phyloP scores from a whole-genome alignment of 805 yeast species.

The Candida odintsovae region DNA sequence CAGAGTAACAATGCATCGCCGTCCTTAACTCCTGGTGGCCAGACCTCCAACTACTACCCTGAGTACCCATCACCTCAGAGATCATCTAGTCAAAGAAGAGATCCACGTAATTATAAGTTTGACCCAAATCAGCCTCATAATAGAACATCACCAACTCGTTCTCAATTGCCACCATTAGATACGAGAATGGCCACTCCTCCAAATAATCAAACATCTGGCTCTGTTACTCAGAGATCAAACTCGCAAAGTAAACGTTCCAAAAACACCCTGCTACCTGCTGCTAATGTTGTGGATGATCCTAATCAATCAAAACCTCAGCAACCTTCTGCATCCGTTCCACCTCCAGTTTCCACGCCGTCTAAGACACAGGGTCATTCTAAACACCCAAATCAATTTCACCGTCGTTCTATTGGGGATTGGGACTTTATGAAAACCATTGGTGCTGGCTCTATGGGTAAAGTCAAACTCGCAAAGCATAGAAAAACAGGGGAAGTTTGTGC shows the following conservation, averaged over 20 bases:
- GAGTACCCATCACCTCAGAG: slow-evolving; percentile 4
- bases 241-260: not conserved
- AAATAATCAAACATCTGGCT: slow-evolving; percentile 16
- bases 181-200: slow-evolving; percentile 23
- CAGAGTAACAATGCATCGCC: not conserved
- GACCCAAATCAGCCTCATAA: slow-evolving; percentile 2
- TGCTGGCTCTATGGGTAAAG: slow-evolving; percentile 99
- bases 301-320: not conserved
- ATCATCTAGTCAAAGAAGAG: not conserved
- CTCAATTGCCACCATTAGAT: slow-evolving; percentile 7
- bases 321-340: not conserved
- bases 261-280: slow-evolving; percentile 5
- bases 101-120: slow-evolving; percentile 2
- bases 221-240: slow-evolving; percentile 3
- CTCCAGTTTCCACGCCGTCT: slow-evolving; percentile 11
- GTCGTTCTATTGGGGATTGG: slow-evolving; percentile 95
- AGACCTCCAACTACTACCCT: not conserved
- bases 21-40: not conserved
- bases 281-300: slow-evolving; percentile 5
- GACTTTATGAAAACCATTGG: slow-evolving; percentile 92
- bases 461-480: slow-evolving; percentile 85
- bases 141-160: slow-evolving; percentile 4
- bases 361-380: not conserved
- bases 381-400: slow-evolving; percentile 45
- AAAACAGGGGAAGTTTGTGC: slow-evolving; percentile 81